A percentile compares a stretch with the other conserved stretches of the same genome.
Conservation (phyloP, 2,329 filamentous ascomycete genomes). For the Cercospora berteroae region DNA sequence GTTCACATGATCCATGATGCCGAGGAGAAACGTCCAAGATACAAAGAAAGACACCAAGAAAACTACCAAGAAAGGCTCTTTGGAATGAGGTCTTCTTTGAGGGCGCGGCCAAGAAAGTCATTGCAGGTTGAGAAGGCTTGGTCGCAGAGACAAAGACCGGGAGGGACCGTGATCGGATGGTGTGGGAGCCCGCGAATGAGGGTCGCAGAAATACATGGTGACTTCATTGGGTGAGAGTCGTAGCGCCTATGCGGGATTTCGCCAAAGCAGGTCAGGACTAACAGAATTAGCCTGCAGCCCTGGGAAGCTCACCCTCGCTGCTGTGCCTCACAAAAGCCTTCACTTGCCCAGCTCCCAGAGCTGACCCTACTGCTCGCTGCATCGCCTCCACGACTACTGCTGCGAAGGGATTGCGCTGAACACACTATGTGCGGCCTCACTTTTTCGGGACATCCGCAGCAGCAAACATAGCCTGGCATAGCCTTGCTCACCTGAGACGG, state of each 20-base stretch:
- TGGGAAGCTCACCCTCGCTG: neutral
- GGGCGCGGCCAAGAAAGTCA: neutral
- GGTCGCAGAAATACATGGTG: neutral
- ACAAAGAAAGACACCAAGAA: neutral
- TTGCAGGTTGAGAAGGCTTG: constrained; percentile 9
- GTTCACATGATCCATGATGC: constrained; percentile 5
- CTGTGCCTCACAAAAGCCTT: constrained; percentile 7
- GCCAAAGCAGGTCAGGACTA: neutral
- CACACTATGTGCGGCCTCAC: constrained; percentile 2
- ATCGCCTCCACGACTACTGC: constrained; percentile 4
- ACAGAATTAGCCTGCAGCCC: constrained; percentile 1
- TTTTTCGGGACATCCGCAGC: neutral
- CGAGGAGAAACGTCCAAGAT: neutral
- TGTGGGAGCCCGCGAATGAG: constrained; percentile 2
- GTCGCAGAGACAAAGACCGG: constrained; percentile 6
- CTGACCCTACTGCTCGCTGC: neutral
- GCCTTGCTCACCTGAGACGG: neutral
- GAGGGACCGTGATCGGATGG: neutral
- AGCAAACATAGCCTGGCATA: constrained; percentile 9
- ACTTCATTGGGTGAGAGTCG: neutral
- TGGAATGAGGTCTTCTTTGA: constrained; percentile 1
- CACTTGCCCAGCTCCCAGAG: constrained; percentile 1
- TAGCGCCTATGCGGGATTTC: neutral
- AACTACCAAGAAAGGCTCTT: constrained; percentile 4
- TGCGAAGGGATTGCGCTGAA: neutral